These are phyloP conservation scores for Hypoxylon trugodes DNA, from an alignment of 495 filamentous ascomycete species.

Conservation along the genomic window DNA sequence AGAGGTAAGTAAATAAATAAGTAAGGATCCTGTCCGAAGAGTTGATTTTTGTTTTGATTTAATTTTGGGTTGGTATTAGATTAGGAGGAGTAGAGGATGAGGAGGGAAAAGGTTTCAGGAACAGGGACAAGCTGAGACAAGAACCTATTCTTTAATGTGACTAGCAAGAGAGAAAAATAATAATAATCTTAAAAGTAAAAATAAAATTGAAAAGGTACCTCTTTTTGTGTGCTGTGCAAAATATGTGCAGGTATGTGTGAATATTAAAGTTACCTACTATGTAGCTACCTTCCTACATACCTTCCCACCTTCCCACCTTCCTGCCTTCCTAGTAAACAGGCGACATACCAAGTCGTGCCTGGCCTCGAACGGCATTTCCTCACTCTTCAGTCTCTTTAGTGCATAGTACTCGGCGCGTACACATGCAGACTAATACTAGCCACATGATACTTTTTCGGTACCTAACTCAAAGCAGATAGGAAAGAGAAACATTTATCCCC, in stretches of 20 bases:
- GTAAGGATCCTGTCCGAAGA: too few species aligned
- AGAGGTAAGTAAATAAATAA: too few species aligned
- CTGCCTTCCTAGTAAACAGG: too few species aligned
- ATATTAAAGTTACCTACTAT: too few species aligned
- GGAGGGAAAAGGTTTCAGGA: conserved; percentile 19
- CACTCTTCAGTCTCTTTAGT: conserved; percentile 10
- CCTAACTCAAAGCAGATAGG: background rate
- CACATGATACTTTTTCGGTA: conserved; percentile 25
- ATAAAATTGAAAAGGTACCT: too few species aligned
- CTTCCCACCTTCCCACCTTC: too few species aligned
- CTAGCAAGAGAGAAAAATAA: conserved; percentile 32
- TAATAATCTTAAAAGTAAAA: too few species aligned
- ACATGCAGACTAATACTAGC: conserved; percentile 20
- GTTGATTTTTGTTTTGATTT: too few species aligned
- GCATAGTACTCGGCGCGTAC: conserved; percentile 25
- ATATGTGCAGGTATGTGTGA: conserved; percentile 4
- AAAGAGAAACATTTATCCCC: background rate
- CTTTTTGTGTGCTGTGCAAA: too few species aligned
- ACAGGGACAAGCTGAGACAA: conserved; percentile 24
- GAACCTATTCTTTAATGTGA: conserved; percentile 28
- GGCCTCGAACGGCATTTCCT: conserved; percentile 22
- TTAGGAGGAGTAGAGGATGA: background rate
- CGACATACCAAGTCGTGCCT: conserved; percentile 25
- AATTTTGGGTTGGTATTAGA: conserved; percentile 4
- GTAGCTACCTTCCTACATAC: too few species aligned